These are phyloP conservation scores for Verbascum thapsus DNA, from an alignment of 257 asterid species.

Conservation along the genomic window DNA sequence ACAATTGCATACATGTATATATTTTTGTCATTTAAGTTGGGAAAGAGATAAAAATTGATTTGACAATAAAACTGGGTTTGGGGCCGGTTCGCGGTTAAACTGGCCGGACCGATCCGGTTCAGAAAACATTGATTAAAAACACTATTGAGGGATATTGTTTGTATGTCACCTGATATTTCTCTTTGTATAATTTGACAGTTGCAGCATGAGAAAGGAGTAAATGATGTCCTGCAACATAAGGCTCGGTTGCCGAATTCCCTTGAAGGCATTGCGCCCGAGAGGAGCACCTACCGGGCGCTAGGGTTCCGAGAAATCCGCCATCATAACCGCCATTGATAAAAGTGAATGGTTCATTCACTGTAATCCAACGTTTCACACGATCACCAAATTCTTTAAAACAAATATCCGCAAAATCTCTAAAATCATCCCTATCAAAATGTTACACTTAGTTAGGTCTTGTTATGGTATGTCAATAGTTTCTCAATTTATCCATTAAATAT, in stretches of 20 bases:
- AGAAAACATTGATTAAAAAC: too few species aligned
- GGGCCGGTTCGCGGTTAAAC: too few species aligned
- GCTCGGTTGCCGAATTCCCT: conserved; percentile 52
- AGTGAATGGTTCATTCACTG: conserved; percentile 44
- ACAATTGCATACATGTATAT: too few species aligned
- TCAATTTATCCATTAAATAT: too few species aligned
- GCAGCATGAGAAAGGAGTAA: conserved; percentile 50
- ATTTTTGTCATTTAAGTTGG: too few species aligned
- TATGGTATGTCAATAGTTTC: too few species aligned
- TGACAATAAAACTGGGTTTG: too few species aligned
- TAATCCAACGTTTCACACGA: conserved; percentile 48
- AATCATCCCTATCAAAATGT: conserved; percentile 44
- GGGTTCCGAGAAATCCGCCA: conserved; percentile 8
- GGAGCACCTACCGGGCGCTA: conserved; percentile 53
- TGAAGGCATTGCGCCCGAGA: conserved; percentile 35
- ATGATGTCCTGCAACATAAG: conserved; percentile 50
- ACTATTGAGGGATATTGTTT: too few species aligned
- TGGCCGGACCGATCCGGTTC: too few species aligned
- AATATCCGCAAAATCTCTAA: conserved; percentile 39
- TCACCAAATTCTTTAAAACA: conserved; percentile 54
- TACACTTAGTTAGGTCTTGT: too few species aligned
- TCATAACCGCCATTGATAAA: conserved; percentile 42
- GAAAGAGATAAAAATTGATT: too few species aligned
- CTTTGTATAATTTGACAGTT: conserved; percentile 36
- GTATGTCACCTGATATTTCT: conserved; percentile 52